These are phyloP conservation scores for Kodamaea leandrae DNA, from an alignment of 805 yeast species.

Conservation along the genomic window DNA sequence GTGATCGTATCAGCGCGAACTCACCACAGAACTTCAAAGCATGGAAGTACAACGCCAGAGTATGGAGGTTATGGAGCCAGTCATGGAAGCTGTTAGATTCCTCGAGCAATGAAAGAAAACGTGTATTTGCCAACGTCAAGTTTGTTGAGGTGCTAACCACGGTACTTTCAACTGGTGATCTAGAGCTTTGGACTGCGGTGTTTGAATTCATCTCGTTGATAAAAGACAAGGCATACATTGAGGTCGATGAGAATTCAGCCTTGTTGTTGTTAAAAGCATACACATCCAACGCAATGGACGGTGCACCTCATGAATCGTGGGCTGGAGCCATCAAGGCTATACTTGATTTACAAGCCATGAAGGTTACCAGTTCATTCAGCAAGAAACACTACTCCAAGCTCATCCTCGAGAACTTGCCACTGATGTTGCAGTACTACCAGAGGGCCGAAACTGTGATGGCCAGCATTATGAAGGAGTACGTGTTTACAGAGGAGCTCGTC, in stretches of 20 bases:
- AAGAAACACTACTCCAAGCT: constrained; percentile 32
- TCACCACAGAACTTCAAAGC: constrained; percentile 27
- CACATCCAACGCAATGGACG: constrained; percentile 5
- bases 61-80: constrained; percentile 52
- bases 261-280: constrained; percentile 22
- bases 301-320: constrained; percentile 19
- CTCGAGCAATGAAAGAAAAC: constrained; percentile 32
- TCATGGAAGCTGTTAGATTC: constrained; percentile 34
- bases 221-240: constrained; percentile 24
- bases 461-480: constrained; percentile 9
- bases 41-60: constrained; percentile 41
- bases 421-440: constrained; percentile 4
- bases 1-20: constrained; percentile 59
- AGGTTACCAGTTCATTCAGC: constrained; percentile 19
- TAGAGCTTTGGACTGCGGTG: constrained; percentile 18
- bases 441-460: background rate
- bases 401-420: constrained; percentile 17
- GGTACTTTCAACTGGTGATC: constrained; percentile 8
- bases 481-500: constrained; percentile 16
- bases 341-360: constrained; percentile 23
- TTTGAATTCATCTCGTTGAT: constrained; percentile 20
- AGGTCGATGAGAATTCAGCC: constrained; percentile 31
- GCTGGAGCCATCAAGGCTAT: constrained; percentile 22
- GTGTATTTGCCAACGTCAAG: constrained; percentile 36
- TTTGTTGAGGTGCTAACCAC: constrained; percentile 17